phyloP scores from a whole-genome alignment of 495 filamentous ascomycete species.

The Lasiosphaeria hispida region DNA sequence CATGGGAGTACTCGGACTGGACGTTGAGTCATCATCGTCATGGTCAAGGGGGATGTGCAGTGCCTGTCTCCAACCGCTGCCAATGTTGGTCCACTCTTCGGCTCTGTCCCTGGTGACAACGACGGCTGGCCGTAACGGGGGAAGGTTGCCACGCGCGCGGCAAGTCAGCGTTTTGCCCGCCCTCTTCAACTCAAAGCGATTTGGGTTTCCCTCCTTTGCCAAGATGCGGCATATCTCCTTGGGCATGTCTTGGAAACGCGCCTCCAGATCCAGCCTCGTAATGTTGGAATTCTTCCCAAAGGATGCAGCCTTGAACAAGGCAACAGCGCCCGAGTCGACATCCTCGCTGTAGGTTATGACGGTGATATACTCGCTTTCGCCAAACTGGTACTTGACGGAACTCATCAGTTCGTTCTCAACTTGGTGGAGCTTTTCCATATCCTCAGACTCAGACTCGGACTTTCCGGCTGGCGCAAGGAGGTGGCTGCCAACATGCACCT shows the following conservation, averaged over 20 bases:
- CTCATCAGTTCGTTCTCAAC: constrained; percentile 4
- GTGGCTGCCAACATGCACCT: not conserved
- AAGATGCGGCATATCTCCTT: constrained; percentile 3
- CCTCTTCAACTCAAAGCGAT: not conserved
- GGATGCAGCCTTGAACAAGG: not conserved
- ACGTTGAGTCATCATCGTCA: not conserved
- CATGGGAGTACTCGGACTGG: not conserved
- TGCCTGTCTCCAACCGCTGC: not conserved
- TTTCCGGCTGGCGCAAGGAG: not conserved
- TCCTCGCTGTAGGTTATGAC: constrained; percentile 2
- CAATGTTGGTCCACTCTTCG: not conserved
- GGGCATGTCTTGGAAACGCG: constrained; percentile 2
- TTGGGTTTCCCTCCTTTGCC: not conserved
- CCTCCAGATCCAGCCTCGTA: not conserved
- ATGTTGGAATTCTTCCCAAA: not conserved
- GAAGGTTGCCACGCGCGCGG: not conserved
- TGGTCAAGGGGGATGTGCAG: not conserved
- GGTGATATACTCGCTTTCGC: constrained; percentile 4
- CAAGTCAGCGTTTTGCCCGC: not conserved
- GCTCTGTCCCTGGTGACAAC: not conserved
- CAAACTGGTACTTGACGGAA: not conserved
- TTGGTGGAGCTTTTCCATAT: constrained; percentile 4
- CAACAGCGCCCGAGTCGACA: not conserved
- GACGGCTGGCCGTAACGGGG: not conserved
- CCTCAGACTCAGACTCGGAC: not conserved